Percentiles rank a stretch among this genome's conserved stretches.
Conservation (phyloP, 2,329 filamentous ascomycete genomes). For the Aspergillus novofumigatus region DNA sequence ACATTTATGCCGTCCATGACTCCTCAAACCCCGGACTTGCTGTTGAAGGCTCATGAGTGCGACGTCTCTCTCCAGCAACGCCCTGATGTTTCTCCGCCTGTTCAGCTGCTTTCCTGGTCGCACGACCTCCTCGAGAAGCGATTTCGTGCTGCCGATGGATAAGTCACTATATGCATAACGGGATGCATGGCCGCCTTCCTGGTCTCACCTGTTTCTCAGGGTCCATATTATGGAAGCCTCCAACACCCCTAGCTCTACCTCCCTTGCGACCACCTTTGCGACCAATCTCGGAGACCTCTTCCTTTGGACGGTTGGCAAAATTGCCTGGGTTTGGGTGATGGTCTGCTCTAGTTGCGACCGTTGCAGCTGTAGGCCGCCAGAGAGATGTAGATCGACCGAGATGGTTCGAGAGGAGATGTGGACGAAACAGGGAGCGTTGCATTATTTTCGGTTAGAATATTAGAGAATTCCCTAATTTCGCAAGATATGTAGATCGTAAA, state of each 20-base stretch:
- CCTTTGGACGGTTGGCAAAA: conserved; percentile 29
- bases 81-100: conserved; percentile 6
- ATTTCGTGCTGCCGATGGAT: conserved; percentile 16
- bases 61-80: background rate
- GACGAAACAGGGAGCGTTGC: background rate
- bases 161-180: background rate
- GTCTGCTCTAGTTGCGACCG: conserved; percentile 17
- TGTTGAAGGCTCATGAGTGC: conserved; percentile 11
- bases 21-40: conserved; percentile 19
- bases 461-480: background rate
- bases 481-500: background rate
- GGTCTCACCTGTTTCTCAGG: conserved; percentile 24
- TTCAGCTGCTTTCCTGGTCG: conserved; percentile 9
- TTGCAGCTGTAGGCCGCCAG: background rate
- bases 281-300: conserved; percentile 22
- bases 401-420: background rate
- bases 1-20: conserved; percentile 10
- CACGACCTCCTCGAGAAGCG: conserved; percentile 24
- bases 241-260: conserved; percentile 22
- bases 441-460: background rate
- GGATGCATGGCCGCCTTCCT: background rate
- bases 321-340: conserved; percentile 29
- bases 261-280: conserved; percentile 25
- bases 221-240: conserved; percentile 27
- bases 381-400: background rate